A percentile compares a stretch with the other conserved stretches of the same genome.
These are phyloP conservation scores for Aspergillus nomiae DNA, from an alignment of 2,329 filamentous ascomycete species.

Conservation along the genomic window DNA sequence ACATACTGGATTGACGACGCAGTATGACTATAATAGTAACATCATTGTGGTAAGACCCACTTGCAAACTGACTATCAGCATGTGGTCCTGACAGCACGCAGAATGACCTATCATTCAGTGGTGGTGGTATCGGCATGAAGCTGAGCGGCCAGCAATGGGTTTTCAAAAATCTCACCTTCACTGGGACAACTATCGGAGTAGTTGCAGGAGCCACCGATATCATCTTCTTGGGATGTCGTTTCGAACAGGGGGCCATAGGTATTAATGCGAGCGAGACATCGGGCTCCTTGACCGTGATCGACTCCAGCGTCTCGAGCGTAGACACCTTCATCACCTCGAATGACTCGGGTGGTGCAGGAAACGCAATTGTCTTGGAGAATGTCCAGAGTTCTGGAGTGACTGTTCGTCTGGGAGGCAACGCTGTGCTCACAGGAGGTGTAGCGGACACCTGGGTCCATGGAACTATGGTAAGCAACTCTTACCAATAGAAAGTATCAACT, in stretches of 20 bases:
- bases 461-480: conserved; percentile 27
- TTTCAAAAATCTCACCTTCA: conserved; percentile 57
- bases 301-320: conserved; percentile 17
- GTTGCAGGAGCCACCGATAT: conserved; percentile 42
- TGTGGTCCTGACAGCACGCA: conserved; percentile 11
- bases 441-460: conserved; percentile 35
- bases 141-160: conserved; percentile 37
- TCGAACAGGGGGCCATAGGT: conserved; percentile 26
- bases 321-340: conserved; percentile 21
- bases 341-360: conserved; percentile 34
- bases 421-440: conserved; percentile 22
- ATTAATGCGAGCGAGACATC: conserved; percentile 27
- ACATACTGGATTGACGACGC: conserved; percentile 39
- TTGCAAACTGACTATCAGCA: not conserved
- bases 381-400: conserved; percentile 30
- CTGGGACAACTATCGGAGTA: conserved; percentile 59
- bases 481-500: not conserved
- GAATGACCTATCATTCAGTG: conserved; percentile 30
- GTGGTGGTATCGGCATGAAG: conserved; percentile 33
- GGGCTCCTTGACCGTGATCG: conserved; percentile 27
- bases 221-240: conserved; percentile 27
- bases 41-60: conserved; percentile 30
- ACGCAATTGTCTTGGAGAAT: conserved; percentile 34
- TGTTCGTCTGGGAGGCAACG: conserved; percentile 27
- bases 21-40: conserved; percentile 31